These are phyloP conservation scores for Thielaviopsis cerberus DNA, from an alignment of 2,329 filamentous ascomycete genomes.

Conservation along the genomic window DNA sequence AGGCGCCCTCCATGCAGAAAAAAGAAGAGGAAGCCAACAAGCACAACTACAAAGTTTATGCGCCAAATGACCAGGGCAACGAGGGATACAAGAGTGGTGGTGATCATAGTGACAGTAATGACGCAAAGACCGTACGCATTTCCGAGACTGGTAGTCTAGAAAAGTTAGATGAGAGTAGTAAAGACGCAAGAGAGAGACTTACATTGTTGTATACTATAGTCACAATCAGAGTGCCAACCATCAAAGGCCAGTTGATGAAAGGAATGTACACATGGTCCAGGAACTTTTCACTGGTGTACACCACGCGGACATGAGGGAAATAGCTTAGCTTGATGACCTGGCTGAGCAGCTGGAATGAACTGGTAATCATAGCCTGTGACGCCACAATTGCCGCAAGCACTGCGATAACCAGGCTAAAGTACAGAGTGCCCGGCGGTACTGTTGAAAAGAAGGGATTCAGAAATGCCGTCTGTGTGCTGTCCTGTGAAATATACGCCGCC, in stretches of 20 bases:
- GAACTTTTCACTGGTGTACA: conserved; percentile 51
- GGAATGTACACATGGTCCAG: conserved; percentile 64
- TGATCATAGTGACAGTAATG: conserved; percentile 62
- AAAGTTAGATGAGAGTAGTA: neutral
- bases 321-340: conserved; percentile 56
- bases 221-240: conserved; percentile 57
- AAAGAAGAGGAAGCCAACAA: conserved; percentile 45
- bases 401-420: conserved; percentile 48
- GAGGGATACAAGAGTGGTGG: conserved; percentile 54
- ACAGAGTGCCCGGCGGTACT: conserved; percentile 47
- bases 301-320: conserved; percentile 56
- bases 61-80: conserved; percentile 58
- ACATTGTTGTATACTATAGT: conserved; percentile 52
- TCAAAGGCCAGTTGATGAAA: conserved; percentile 56
- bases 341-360: conserved; percentile 48
- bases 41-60: conserved; percentile 38
- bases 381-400: conserved; percentile 56
- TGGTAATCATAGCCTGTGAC: conserved; percentile 62
- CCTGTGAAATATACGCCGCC: conserved; percentile 48
- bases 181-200: conserved; percentile 19
- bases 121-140: conserved; percentile 66
- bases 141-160: conserved; percentile 42
- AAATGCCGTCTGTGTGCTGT: conserved; percentile 27
- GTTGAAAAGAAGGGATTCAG: conserved; percentile 56
- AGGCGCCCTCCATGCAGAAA: conserved; percentile 48